Evolutionary conservation across 768 basidiomycete genomes (phyloP).

Genomic region (Russula sp.): DNA sequence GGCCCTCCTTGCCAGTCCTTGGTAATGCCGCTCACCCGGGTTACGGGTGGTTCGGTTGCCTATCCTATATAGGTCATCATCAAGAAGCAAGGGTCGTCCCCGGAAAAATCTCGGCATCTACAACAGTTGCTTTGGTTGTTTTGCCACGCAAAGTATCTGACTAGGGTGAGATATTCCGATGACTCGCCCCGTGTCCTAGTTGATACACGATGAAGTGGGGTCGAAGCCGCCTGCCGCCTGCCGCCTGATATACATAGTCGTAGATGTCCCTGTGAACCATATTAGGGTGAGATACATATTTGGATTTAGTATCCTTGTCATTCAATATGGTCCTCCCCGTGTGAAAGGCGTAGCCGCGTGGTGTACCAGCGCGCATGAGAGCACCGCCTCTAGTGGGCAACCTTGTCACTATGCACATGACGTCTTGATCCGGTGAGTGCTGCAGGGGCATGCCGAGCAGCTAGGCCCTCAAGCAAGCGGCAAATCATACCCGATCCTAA

Average conservation of each 20-base stretch:
- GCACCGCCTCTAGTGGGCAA: constrained; percentile 4
- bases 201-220: neutral
- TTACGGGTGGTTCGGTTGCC: neutral
- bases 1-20: neutral
- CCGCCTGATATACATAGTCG: neutral
- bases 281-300: neutral
- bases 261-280: neutral
- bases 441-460: neutral
- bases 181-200: neutral
- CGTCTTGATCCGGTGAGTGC: constrained; percentile 16
- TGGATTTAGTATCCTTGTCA: neutral
- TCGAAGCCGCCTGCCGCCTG: neutral
- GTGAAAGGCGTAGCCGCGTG: constrained; percentile 15
- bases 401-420: neutral
- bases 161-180: neutral
- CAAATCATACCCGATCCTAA: neutral
- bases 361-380: constrained; percentile 2
- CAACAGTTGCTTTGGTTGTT: constrained; percentile 10
- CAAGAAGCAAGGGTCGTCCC: constrained; percentile 1
- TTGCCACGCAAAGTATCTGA: neutral
- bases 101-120: constrained; percentile 3
- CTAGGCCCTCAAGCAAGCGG: constrained; percentile 1
- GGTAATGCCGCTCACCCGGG: neutral
- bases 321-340: neutral
- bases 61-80: neutral